These are phyloP conservation scores for Rhipidocladum racemiflorum DNA, from an alignment of 176 grass and related monocot species.

Conservation along the genomic window DNA sequence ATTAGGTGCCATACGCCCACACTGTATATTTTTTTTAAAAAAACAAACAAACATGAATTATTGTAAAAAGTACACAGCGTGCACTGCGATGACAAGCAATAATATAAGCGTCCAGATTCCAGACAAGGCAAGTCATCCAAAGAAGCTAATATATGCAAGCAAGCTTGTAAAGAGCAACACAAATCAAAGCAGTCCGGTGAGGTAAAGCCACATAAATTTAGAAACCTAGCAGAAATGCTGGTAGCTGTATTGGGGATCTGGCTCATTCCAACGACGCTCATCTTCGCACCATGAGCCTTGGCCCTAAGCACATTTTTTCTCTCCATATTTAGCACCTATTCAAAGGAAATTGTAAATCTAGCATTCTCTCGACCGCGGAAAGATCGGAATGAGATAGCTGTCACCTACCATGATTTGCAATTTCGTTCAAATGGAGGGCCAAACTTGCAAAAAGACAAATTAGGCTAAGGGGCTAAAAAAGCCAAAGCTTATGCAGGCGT, in stretches of 20 bases:
- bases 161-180: constrained; percentile 30
- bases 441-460: too few relatives aligned
- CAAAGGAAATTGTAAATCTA: too few relatives aligned
- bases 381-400: too few relatives aligned
- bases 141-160: too few relatives aligned
- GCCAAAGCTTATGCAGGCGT: constrained; percentile 21
- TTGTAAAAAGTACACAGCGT: neutral
- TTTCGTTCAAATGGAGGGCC: too few relatives aligned
- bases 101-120: constrained; percentile 22
- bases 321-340: too few relatives aligned
- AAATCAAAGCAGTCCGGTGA: constrained; percentile 11
- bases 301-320: too few relatives aligned
- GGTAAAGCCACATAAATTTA: constrained; percentile 25
- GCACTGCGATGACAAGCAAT: constrained; percentile 22
- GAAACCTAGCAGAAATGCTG: constrained; percentile 39
- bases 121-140: constrained; percentile 20
- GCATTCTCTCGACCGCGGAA: too few relatives aligned
- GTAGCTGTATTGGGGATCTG: constrained; percentile 53
- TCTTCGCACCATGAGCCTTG: constrained; percentile 36
- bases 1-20: neutral
- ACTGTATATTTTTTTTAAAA: neutral
- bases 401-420: too few relatives aligned
- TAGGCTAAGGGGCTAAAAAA: too few relatives aligned
- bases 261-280: constrained; percentile 54
- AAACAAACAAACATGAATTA: neutral